Percentiles rank a stretch among this genome's conserved stretches.
phyloP scores from a whole-genome alignment of 1,284 basidiomycete genomes.

The Rhodotorula sp. region DNA sequence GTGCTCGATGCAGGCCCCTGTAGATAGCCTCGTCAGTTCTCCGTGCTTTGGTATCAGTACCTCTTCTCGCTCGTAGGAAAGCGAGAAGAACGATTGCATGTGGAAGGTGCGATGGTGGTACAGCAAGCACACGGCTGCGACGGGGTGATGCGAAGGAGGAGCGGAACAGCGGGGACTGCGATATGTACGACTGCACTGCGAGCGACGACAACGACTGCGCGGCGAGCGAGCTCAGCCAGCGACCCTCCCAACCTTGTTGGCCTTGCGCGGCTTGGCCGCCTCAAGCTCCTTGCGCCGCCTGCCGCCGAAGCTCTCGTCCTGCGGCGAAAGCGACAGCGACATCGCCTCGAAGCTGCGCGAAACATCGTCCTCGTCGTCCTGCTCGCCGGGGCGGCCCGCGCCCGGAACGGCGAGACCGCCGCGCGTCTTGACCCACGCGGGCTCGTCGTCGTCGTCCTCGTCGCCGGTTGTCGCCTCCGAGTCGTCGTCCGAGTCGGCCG shows the following conservation, averaged over 20 bases:
- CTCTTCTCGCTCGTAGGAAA: too few species aligned
- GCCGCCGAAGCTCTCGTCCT: slow-evolving; percentile 28
- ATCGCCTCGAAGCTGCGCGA: slow-evolving; percentile 39
- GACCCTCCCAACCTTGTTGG: background rate
- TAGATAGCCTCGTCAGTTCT: background rate
- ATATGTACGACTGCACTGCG: background rate
- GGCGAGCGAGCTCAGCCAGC: background rate
- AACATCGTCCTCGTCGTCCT: slow-evolving; percentile 39
- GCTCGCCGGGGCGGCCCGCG: background rate
- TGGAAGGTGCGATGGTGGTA: background rate
- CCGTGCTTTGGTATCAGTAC: background rate
- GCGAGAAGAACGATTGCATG: background rate
- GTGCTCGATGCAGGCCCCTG: background rate
- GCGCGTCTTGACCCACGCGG: slow-evolving; percentile 16
- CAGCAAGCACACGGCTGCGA: slow-evolving; percentile 1
- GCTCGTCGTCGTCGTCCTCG: slow-evolving; percentile 36
- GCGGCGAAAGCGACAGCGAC: slow-evolving; percentile 25
- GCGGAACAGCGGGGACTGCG: background rate
- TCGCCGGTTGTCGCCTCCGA: slow-evolving; percentile 45
- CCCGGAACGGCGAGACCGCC: slow-evolving; percentile 37
- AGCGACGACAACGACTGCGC: background rate
- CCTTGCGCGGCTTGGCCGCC: slow-evolving; percentile 2
- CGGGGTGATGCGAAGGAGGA: background rate
- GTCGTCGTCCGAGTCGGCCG: slow-evolving; percentile 48
- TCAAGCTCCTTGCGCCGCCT: slow-evolving; percentile 4